Evolutionary conservation across 371 early-diverging fungal genomes (phyloP).

Genomic region (Mucor plumbeus): DNA sequence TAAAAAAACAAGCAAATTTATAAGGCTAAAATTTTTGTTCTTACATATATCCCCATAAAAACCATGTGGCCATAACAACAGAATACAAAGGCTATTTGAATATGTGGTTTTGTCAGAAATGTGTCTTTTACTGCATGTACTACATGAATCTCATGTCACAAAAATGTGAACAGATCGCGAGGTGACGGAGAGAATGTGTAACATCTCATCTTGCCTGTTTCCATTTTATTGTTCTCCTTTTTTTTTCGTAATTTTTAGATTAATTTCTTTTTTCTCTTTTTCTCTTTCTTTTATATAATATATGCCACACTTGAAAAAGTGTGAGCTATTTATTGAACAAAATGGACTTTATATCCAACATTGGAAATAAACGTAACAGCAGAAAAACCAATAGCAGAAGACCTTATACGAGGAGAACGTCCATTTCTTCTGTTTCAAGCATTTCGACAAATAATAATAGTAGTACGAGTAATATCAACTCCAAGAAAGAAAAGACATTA

Average conservation of each 20-base stretch:
- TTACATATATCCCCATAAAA: no score
- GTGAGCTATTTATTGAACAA: slow-evolving; percentile 11
- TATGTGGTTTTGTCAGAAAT: no score
- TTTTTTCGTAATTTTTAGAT: slow-evolving; percentile 1
- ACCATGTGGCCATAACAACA: no score
- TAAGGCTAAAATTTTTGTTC: no score
- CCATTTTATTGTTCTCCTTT: slow-evolving; percentile 11
- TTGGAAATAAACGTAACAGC: slow-evolving; percentile 34
- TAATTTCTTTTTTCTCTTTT: neutral
- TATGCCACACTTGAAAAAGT: slow-evolving; percentile 17
- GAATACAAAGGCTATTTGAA: no score
- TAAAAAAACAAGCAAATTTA: no score
- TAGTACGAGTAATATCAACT: neutral
- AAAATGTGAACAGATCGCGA: slow-evolving; percentile 15
- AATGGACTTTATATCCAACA: slow-evolving; percentile 34
- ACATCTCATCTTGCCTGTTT: slow-evolving; percentile 10
- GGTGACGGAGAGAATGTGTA: slow-evolving; percentile 16
- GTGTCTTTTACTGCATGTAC: no score
- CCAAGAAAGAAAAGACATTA: slow-evolving; percentile 19
- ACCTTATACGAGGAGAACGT: slow-evolving; percentile 28
- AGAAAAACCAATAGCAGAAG: slow-evolving; percentile 27
- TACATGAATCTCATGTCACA: slow-evolving; percentile 7
- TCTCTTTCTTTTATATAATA: slow-evolving; percentile 1
- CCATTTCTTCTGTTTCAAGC: slow-evolving; percentile 28
- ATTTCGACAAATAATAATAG: neutral